These are phyloP conservation scores for Calonectria hawksworthii DNA, from an alignment of 2,329 filamentous ascomycete genomes.

Conservation along the genomic window DNA sequence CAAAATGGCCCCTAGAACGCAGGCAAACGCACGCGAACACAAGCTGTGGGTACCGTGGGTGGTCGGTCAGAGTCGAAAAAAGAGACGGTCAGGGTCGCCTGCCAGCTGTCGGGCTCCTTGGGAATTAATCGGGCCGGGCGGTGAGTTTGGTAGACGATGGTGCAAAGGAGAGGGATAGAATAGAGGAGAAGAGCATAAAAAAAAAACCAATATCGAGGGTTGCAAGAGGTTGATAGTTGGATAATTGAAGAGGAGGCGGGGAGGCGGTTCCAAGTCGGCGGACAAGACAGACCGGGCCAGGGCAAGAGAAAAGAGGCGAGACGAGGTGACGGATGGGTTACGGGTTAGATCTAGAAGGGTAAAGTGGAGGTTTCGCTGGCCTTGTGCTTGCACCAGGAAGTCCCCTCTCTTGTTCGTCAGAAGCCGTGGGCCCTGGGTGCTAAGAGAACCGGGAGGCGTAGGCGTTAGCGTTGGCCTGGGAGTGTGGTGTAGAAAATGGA, in stretches of 20 bases:
- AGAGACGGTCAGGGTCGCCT: conserved; percentile 41
- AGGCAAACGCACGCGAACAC: conserved; percentile 40
- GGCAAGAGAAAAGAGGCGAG: conserved; percentile 32
- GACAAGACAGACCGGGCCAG: conserved; percentile 28
- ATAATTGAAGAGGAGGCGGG: conserved; percentile 31
- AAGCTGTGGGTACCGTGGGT: conserved; percentile 41
- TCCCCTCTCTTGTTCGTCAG: conserved; percentile 13
- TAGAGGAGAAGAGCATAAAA: neutral
- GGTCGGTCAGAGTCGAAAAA: conserved; percentile 41
- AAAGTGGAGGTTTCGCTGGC: conserved; percentile 36
- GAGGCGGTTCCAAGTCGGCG: conserved; percentile 29
- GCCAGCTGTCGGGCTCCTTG: conserved; percentile 33
- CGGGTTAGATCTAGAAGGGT: conserved; percentile 33
- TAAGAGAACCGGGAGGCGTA: conserved; percentile 15
- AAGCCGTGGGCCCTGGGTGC: conserved; percentile 7
- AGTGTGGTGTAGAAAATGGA: conserved; percentile 11
- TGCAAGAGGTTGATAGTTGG: conserved; percentile 24
- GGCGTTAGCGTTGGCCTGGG: conserved; percentile 17
- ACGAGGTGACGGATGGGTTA: conserved; percentile 31
- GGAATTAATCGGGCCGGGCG: conserved; percentile 18
- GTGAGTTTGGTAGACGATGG: neutral
- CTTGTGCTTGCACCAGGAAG: neutral
- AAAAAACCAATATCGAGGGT: conserved; percentile 20
- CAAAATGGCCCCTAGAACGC: conserved; percentile 42
- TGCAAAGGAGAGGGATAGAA: neutral